Base-by-base conservation (phyloP, 129 eudicot genomes). In the Scalesia atractyloides region DNA sequence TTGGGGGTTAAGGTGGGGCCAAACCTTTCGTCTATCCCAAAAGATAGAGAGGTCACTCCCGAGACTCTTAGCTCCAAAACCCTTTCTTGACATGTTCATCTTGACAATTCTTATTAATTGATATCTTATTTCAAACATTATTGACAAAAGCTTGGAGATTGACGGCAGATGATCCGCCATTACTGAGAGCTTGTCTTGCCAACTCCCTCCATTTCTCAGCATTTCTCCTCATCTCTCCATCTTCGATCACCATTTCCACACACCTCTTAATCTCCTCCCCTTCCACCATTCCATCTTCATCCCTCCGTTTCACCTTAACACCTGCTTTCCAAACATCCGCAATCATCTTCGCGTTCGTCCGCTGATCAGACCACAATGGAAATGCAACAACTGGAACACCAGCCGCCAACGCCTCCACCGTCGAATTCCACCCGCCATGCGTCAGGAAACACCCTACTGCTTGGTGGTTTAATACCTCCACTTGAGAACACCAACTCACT, bases 391-490 rank as follows among this genome's bases (percentile, higher is more conserved):
- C 73, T 12, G 94, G 89, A 79, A 82, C 85, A 3, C 89, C 93
- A 18, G 83, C 33, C 43, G 76, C 82, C 82, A 87, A 74, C 3
- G 84, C 79, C 39, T 87, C 94, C 1, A 81, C 5, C 13, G 87
- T 77, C 7, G 94, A 84, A 60, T 87, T 87, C 94, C 94, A 87
- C 87, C 95, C 94, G 30, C 87, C 50, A 73, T 87, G 94, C 11
- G 83, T 82, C 66, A 87, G 68, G 52, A 81, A 87, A 69, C 94
- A 84, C 18, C 94, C 94, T 3, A 87, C 67, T 3, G 82, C 82
- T 73, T 61, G 58, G 54, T 48, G 81, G 0, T 85, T 63, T 12
- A 87, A 71, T 15, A 87, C 87, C 67, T 70, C 79, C 36, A 84
- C 50, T 49, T 87, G 94, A 0, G 81, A 76, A 69, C 83, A 52